Base-by-base conservation (phyloP, 75 land plant genomes). In the Sequoia sempervirens region DNA sequence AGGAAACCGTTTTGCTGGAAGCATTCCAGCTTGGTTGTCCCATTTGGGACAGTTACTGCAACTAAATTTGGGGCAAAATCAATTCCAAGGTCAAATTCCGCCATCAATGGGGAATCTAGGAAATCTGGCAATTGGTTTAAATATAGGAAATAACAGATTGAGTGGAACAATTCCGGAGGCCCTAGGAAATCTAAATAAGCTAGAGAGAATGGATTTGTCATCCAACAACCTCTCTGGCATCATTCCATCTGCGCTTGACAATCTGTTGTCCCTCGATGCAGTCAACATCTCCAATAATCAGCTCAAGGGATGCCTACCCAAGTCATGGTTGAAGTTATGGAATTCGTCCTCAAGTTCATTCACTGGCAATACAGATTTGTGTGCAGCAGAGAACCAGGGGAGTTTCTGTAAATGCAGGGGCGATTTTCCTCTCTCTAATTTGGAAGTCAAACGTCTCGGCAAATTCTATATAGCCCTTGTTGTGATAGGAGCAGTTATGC, bases 1-100 rank as follows among this genome's bases (percentile, higher is more conserved):
- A 1, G 90, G 87, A 38, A 96, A 94, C 80, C 69, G 18, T 11
- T 88, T 96, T 43, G 80, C 82, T 5, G 98, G 95, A 17, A 89
- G 82, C 15, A 91, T 96, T 41, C 96, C 93, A 14, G 64, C 88
- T 37, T 84, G 86, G 70, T 50, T 93, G 3, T 87, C 88, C 15
- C 82, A 84, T 56, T 83, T 82, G 36, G 73, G 84, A 52, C 80
- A 83, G 43, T 87, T 96, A 37, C 66, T 75, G 14, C 88, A 87
- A 79, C 82, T 96, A 37, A 90, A 92, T 70, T 88, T 94, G 58
- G 93, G 95, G 13, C 86, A 89, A 38, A 94, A 94, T 76, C 61
- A 28, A 13, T 66, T 96, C 2, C 85, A 82, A 32, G 96, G 95
- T 1, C 41, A 28, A 43, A 92, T 93, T 66, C 93, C 95, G 15